A percentile compares a stretch with the other conserved stretches of the same genome.
Conservation (phyloP, 345 rosid species). For the Bruguiera parviflora region DNA sequence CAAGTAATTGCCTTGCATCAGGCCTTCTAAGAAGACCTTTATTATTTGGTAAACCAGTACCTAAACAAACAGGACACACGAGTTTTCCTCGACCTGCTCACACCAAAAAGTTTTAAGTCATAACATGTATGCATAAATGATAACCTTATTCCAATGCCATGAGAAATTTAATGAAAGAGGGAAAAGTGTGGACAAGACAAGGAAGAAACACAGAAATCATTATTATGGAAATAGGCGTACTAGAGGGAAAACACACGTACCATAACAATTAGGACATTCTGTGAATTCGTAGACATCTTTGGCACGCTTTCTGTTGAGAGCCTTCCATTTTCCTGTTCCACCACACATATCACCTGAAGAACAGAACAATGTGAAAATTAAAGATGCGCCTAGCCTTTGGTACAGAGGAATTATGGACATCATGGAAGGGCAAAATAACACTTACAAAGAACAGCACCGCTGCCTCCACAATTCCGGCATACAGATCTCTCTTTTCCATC, state of each 20-base stretch:
- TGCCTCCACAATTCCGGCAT: conserved; percentile 80
- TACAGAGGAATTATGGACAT: neutral
- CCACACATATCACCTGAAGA: conserved; percentile 96
- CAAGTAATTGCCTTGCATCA: conserved; percentile 72
- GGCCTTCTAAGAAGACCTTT: conserved; percentile 94
- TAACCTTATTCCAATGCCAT: no score
- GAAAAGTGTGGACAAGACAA: neutral
- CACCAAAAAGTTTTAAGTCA: conserved; percentile 9
- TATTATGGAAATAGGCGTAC: neutral
- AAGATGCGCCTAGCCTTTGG: no score
- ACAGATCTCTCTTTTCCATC: conserved; percentile 61
- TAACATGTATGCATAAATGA: neutral
- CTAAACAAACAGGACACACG: conserved; percentile 88
- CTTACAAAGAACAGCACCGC: conserved; percentile 89
- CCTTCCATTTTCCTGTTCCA: conserved; percentile 99
- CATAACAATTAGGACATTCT: conserved; percentile 95
- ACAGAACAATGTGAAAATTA: neutral
- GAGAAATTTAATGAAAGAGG: no score
- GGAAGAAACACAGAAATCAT: neutral
- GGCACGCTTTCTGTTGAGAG: conserved; percentile 89
- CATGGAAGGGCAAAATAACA: conserved; percentile 1
- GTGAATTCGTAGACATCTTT: conserved; percentile 96
- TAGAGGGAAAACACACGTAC: conserved; percentile 33
- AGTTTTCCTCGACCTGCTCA: conserved; percentile 87
- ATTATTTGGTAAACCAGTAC: conserved; percentile 89